Evolutionary conservation across 2,329 filamentous ascomycete genomes (phyloP), one percentile per base, ranked within the genome.

Genomic region (Calonectria naviculata): DNA sequence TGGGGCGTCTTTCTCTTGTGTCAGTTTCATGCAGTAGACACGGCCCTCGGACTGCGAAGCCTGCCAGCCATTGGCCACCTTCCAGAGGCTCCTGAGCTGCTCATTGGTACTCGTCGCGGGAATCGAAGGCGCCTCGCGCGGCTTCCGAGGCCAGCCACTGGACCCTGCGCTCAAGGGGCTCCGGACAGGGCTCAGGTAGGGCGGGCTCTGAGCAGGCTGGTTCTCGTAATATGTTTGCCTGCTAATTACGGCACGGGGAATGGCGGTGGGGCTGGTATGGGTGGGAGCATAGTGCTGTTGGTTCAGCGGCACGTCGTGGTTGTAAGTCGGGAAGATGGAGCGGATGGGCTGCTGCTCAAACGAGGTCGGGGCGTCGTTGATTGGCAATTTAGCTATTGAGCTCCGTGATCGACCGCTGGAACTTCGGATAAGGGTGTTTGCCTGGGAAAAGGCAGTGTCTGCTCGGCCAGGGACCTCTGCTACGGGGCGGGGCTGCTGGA

Each of bases 291-390:
- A 95, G 56, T 89, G 83, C 78, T 95, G 93, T 68, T 91, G 89
- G 67, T 90, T 87, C 4, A 94, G 87, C 6, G 93, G 86, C 28
- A 94, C 80, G 1, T 88, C 88, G 4, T 91, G 92, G 77, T 95
- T 91, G 79, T 95, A 95, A 34, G 89, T 87, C 9, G 93, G 93
- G 76, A 95, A 95, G 76, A 95, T 95, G 28, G 93, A 95, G 36
- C 89, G 88, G 76, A 93, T 87, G 0, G 81, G 76, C 70, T 73
- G 80, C 62, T 79, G 80, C n/a, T n/a, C n/a, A 52, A 80, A 72
- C 26, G 78, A 74, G 5, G 78, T 70, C 1, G 80, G 54, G 10
- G 82, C 80, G 28, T 85, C 83, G 29, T 78, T 78, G 5, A 87
- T 77, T 19, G 88, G 89, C 28, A 84, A 81, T 75, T 91, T 91